Evolutionary conservation across 2,329 filamentous ascomycete species (phyloP).

Genomic region (Fusarium devonianum): DNA sequence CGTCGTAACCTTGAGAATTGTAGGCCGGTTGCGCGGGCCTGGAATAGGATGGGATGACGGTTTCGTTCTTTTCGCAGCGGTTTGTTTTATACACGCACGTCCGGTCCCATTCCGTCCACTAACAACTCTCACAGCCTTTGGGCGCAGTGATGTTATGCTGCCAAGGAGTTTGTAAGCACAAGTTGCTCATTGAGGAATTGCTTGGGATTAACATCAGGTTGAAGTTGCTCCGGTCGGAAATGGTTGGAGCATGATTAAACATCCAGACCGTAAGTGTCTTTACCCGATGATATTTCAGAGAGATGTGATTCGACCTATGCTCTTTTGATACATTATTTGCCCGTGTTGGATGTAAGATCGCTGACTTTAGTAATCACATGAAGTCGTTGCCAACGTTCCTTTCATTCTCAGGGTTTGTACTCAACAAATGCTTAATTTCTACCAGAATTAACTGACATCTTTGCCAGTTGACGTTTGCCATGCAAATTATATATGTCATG

Average conservation of each 20-base stretch:
- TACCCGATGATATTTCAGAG: not conserved
- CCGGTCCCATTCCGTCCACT: not conserved
- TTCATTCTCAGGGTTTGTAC: slow-evolving; percentile 38
- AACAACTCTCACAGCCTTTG: slow-evolving; percentile 24
- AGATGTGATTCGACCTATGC: too few relatives aligned
- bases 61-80: slow-evolving; percentile 40
- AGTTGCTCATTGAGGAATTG: too few relatives aligned
- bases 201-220: not conserved
- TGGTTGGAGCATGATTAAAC: slow-evolving; percentile 27
- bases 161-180: slow-evolving; percentile 40
- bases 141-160: slow-evolving; percentile 41
- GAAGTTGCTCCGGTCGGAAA: slow-evolving; percentile 38
- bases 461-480: slow-evolving; percentile 37
- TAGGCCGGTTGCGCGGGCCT: slow-evolving; percentile 42
- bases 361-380: not conserved
- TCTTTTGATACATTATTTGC: too few relatives aligned
- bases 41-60: slow-evolving; percentile 46
- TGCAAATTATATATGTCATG: slow-evolving; percentile 39
- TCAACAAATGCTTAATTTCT: not conserved
- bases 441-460: not conserved
- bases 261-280: slow-evolving; percentile 32
- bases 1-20: slow-evolving; percentile 40
- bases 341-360: too few relatives aligned
- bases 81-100: slow-evolving; percentile 13
- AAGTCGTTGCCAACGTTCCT: slow-evolving; percentile 35